Base-by-base conservation (phyloP, 345 rosid species). In the Pistacia integerrima region DNA sequence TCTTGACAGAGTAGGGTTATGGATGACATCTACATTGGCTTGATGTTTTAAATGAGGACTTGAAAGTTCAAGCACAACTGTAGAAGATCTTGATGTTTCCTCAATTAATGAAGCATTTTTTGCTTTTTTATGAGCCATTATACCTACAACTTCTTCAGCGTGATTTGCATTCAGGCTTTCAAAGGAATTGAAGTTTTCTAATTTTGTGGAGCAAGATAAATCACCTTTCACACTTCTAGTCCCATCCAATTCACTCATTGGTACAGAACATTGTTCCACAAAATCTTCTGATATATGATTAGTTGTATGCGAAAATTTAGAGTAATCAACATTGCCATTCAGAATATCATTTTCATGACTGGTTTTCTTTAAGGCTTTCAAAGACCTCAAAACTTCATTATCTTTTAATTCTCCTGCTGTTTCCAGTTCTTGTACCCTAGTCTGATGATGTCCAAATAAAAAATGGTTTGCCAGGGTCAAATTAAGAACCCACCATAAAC, bases 351-450 rank as follows among this genome's bases (percentile, higher is more conserved):
- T 82, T 69, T 72, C 76, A 48, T 41, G 18, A 64, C 67, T 76
- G 49, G 46, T 46, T 63, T 82, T 80, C 74, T 80, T 86, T 46
- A 88, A 86, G 70, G 67, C 78, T 83, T 88, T 93, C 71, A 93
- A 76, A 61, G 88, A 79, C 84, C 93, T 85, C 85, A 96, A 59
- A 72, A 68, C 85, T 85, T 78, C 90, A 77, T 92, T 91, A 30
- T 86, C 95, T 81, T 87, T 90, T 73, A 77, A 80, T 85, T 93
- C 98, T 71, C 70, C 82, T 33, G 77, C 66, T 48, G 75, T 84
- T 84, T 96, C 93, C 76, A 89, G 79, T 77, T 93, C 98, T 75
- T 91, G 89, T 79, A 92, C 77, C 84, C 87, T 88, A 58, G 78
- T 79, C 95, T 93, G 84, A 64, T 52, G 66, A 75, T 67, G 66